Base-by-base conservation (phyloP, 345 rosid species). In the Eucalyptus albens region DNA sequence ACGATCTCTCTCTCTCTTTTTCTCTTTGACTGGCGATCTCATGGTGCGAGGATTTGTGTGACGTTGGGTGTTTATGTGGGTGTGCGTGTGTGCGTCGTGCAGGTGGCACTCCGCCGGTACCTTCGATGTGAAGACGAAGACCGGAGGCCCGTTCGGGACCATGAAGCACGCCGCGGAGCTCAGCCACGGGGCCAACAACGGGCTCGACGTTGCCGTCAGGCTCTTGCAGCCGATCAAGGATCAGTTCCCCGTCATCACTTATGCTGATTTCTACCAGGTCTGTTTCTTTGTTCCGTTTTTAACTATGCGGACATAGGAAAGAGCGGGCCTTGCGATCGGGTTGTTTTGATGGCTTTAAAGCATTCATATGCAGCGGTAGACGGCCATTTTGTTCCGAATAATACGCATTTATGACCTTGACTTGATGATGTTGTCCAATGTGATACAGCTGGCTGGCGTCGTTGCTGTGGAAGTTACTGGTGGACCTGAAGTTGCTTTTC, bases 401-500 rank as follows among this genome's bases (percentile, higher is more conserved):
- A 37, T 21, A 77, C 3, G 15, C 27, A 21, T 37, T 37, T 77
- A 11, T 37, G 47, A 37, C 83, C 47, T 77, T 40, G 83, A 21
- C 45, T 37, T 21, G 15, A 37, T 77, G 27, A 19, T 89, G 92
- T 6, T 27, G 49, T 89, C 14, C 59, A 6, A 40, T 40, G 50
- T 60, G 87, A 47, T 90, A 83, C 90, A 97, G 99, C 94, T 97
- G 77, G 99, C 99, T 86, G 99, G 98, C 88, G 97, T 97, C 86
- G 98, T 96, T 56, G 99, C 93, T 37, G 96, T 96, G 24, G 99
- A 96, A 93, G 45, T 96, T 62, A 96, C 99, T 15, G 99, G 99
- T 86, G 99, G 99, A 29, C 99, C 99, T 88, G 99, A 97, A n/a
- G 12, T 97, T 82, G 97, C 99, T 40, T 96, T 97, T 94, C 99